phyloP scores from a whole-genome alignment of 345 rosid species.

The Pistacia atlantica region DNA sequence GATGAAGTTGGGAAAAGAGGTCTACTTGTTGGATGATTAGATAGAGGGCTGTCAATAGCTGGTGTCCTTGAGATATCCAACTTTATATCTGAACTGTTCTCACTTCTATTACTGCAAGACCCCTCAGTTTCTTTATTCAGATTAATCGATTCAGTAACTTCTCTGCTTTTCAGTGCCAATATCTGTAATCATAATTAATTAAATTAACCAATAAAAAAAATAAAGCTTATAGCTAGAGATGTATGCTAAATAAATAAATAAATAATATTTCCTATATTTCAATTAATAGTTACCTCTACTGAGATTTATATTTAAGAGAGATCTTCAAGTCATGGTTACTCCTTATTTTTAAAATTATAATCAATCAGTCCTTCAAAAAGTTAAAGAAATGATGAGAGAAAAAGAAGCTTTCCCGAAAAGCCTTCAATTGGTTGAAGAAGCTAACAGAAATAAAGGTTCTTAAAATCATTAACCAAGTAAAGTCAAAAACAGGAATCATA shows the following conservation, averaged over 20 bases:
- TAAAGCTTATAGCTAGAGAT: neutral
- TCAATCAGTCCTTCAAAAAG: conserved; percentile 21
- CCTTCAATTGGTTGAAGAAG: conserved; percentile 15
- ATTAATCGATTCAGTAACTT: conserved; percentile 82
- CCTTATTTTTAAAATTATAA: conserved; percentile 10
- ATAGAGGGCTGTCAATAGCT: conserved; percentile 68
- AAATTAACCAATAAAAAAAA: conserved; percentile 21
- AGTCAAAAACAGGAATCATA: conserved; percentile 22
- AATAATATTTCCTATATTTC: neutral
- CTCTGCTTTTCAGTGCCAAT: conserved; percentile 82
- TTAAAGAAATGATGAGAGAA: conserved; percentile 7
- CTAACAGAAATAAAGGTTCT: conserved; percentile 22
- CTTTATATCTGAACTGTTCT: conserved; percentile 84
- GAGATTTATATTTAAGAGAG: neutral
- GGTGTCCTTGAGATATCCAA: conserved; percentile 78
- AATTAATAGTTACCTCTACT: neutral
- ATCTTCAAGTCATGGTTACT: conserved; percentile 17
- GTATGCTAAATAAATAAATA: neutral
- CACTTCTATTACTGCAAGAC: conserved; percentile 91
- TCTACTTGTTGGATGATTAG: conserved; percentile 53
- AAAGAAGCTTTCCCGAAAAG: conserved; percentile 16
- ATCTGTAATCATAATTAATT: conserved; percentile 47
- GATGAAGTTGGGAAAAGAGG: conserved; percentile 71
- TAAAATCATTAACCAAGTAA: conserved; percentile 24
- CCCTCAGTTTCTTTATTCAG: conserved; percentile 96